phyloP scores from a whole-genome alignment of 305 asterid species.

The Fraxinus albicans region DNA sequence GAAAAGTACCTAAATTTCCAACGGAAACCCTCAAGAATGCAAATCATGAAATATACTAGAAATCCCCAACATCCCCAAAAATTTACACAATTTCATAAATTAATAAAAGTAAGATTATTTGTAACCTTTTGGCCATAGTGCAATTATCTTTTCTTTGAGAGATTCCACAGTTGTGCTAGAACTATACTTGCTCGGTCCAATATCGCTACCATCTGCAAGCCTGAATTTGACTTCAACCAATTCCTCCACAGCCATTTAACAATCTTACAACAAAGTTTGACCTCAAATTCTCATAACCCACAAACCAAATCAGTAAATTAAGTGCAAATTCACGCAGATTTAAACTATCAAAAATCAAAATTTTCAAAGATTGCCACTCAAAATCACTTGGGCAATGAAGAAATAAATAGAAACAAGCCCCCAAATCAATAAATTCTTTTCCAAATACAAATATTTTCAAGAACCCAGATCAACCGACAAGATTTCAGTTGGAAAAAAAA shows the following conservation, averaged over 20 bases:
- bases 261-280: slow-evolving; percentile 25
- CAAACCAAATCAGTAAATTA: slow-evolving; percentile 22
- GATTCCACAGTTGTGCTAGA: slow-evolving; percentile 66
- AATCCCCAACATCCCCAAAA: background rate
- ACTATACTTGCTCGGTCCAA: slow-evolving; percentile 86
- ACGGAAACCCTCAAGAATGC: background rate
- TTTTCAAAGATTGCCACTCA: background rate
- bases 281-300: slow-evolving; percentile 33
- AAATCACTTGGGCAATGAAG: background rate
- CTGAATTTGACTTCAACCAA: slow-evolving; percentile 85
- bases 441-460: background rate
- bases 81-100: background rate
- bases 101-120: background rate
- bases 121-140: slow-evolving; percentile 45
- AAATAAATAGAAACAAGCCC: background rate
- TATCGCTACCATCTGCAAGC: slow-evolving; percentile 93
- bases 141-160: slow-evolving; percentile 82
- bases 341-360: background rate
- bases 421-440: background rate
- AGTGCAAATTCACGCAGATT: slow-evolving; percentile 9
- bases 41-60: background rate
- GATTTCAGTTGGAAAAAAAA: background rate
- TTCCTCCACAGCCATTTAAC: slow-evolving; percentile 76
- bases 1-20: background rate
- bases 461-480: slow-evolving; percentile 6